Percentiles rank a stretch among this genome's conserved stretches.
Conservation (phyloP, 2,329 filamentous ascomycete genomes). For the Microcyclospora pomicola region DNA sequence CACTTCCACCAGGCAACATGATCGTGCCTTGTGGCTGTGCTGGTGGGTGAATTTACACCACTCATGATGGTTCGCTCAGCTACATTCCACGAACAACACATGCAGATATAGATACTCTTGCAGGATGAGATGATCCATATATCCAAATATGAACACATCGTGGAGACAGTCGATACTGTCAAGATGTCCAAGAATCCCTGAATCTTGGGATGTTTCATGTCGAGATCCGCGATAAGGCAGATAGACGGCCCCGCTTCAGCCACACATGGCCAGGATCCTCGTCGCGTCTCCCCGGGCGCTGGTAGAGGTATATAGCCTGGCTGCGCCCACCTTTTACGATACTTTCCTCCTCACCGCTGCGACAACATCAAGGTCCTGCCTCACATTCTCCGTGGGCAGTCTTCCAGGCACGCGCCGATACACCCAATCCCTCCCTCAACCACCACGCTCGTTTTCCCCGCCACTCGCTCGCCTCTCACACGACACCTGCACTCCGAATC, state of each 20-base stretch:
- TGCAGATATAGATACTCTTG: too few relatives aligned
- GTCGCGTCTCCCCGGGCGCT: not conserved
- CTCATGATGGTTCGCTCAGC: too few relatives aligned
- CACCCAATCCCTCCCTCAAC: constrained; percentile 38
- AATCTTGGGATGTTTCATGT: too few relatives aligned
- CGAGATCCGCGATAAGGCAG: too few relatives aligned
- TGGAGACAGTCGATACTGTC: too few relatives aligned
- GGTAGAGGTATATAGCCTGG: not conserved
- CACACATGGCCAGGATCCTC: not conserved
- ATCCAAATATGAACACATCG: too few relatives aligned
- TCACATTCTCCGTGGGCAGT: constrained; percentile 10
- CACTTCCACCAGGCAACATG: too few relatives aligned
- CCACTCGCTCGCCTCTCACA: constrained; percentile 30
- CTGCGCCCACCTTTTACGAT: not conserved
- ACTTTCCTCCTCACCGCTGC: constrained; percentile 19
- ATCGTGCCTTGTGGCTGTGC: too few relatives aligned
- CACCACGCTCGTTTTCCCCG: constrained; percentile 9
- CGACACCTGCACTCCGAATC: constrained; percentile 36
- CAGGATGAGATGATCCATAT: too few relatives aligned
- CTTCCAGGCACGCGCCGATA: constrained; percentile 38
- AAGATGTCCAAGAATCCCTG: too few relatives aligned
- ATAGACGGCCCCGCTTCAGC: too few relatives aligned
- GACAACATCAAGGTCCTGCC: constrained; percentile 15
- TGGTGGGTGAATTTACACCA: not conserved
- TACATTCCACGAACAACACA: too few relatives aligned